Base-by-base conservation (phyloP, 2,329 filamentous ascomycete species). In the Pseudogymnoascus sp. region DNA sequence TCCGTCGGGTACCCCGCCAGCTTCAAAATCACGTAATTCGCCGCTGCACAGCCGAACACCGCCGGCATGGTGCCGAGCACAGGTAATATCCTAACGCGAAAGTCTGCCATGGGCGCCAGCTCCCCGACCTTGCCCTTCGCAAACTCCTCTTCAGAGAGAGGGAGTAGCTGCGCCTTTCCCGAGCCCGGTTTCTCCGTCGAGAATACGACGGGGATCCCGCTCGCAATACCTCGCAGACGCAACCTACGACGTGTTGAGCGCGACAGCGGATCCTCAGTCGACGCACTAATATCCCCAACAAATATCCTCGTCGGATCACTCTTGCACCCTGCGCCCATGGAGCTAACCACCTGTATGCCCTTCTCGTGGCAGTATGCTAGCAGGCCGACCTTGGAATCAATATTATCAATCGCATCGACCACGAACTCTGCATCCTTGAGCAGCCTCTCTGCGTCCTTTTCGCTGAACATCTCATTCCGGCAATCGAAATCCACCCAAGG, bases 371-470 rank as follows among this genome's bases (percentile, higher is more conserved):
- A 99, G 77, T 96, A 96, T 71, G 91, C 87, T 42, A 99, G 80
- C 63, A 99, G 79, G 17, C 88, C 89, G 2, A 99, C 93, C 78
- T 99, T 99, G 62, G 91, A 96, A 61, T 96, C 91, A 67, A 99
- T 97, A 73, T 99, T 97, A 76, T 99, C 95, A 68, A 99, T 99
- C 21, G 93, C 96, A 76, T 99, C 95, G 36, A 99, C 85, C n/a
- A 99, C 86, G 71, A 88, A 99, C 70, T 93, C 88, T 1, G 93
- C 92, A 70, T 82, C 82, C 44, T 82, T 83, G 44, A 99, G 78
- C 66, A 97, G 78, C 10, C 77, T 74, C 6, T 83, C 82, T 0
- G 92, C 92, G 9, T 80, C 86, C 15, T 79, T 75, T 57, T 82
- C 86, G 66, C 86, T 86, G 75, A 96, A 97, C 60, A 97, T 87